phyloP scores from a whole-genome alignment of 2,329 filamentous ascomycete genomes.

The Fusarium musae region DNA sequence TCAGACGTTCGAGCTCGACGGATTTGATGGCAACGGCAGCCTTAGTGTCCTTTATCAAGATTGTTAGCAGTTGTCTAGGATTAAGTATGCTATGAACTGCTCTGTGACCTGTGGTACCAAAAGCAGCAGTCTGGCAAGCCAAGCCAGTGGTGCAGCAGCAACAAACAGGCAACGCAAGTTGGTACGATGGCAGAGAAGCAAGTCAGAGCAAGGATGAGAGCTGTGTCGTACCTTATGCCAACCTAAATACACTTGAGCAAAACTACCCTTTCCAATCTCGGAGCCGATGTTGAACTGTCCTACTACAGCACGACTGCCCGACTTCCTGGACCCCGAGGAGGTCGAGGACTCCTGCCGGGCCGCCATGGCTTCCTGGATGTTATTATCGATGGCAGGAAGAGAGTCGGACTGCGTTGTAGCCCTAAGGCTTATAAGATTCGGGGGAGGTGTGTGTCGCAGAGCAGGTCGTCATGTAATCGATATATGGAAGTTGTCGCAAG shows the following conservation, averaged over 20 bases:
- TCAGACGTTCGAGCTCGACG: slow-evolving; percentile 88
- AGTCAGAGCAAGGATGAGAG: slow-evolving; percentile 3
- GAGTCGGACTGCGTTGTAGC: slow-evolving; percentile 46
- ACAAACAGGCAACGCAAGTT: slow-evolving; percentile 16
- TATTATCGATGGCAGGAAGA: slow-evolving; percentile 50
- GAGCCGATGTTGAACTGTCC: slow-evolving; percentile 85
- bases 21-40: slow-evolving; percentile 95
- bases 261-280: slow-evolving; percentile 97
- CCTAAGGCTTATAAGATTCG: slow-evolving; percentile 53
- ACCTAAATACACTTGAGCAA: slow-evolving; percentile 92
- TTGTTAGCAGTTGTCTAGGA: slow-evolving; percentile 9
- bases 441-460: slow-evolving; percentile 49
- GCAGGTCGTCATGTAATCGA: slow-evolving; percentile 56
- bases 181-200: slow-evolving; percentile 20
- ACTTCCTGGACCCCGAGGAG: slow-evolving; percentile 51
- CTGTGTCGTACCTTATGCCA: slow-evolving; percentile 74
- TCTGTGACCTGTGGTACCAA: slow-evolving; percentile 4
- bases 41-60: slow-evolving; percentile 71
- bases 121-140: slow-evolving; percentile 3
- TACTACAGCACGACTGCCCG: slow-evolving; percentile 61
- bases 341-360: slow-evolving; percentile 51
- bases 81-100: not conserved
- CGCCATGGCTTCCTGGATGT: slow-evolving; percentile 53
- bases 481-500: slow-evolving; percentile 22
- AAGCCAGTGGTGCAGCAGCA: slow-evolving; percentile 1